A percentile compares a stretch with the other conserved stretches of the same genome.
Evolutionary conservation across 495 filamentous ascomycete species (phyloP).

Genomic region (Xylaria palmicola): DNA sequence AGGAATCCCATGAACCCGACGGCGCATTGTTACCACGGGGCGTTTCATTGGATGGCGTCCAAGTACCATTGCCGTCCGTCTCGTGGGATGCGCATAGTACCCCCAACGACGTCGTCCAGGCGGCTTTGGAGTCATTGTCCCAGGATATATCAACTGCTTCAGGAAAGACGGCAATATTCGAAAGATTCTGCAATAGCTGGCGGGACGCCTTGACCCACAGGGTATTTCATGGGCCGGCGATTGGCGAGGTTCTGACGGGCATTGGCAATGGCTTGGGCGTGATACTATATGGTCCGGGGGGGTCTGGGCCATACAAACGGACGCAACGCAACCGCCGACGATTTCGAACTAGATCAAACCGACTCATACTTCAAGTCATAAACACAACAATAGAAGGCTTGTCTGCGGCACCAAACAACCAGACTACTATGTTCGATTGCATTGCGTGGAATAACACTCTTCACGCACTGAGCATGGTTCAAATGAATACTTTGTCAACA

Average conservation of each 20-base stretch:
- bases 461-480: conserved; percentile 19
- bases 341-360: not conserved
- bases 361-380: conserved; percentile 19
- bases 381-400: conserved; percentile 22
- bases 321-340: too few relatives aligned
- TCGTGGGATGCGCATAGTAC: conserved; percentile 12
- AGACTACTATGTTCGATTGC: not conserved
- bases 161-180: conserved; percentile 4
- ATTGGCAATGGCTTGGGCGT: conserved; percentile 13
- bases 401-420: not conserved
- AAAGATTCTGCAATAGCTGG: conserved; percentile 23
- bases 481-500: conserved; percentile 19
- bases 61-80: not conserved
- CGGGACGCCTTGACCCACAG: conserved; percentile 11
- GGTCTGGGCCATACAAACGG: too few relatives aligned
- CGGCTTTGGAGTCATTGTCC: conserved; percentile 12
- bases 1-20: not conserved
- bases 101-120: conserved; percentile 15
- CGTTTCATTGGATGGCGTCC: not conserved
- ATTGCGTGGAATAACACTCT: conserved; percentile 21
- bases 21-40: not conserved
- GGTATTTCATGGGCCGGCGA: conserved; percentile 12
- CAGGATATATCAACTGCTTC: not conserved
- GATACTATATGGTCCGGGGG: too few relatives aligned
- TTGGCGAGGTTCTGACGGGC: conserved; percentile 20